Conservation (phyloP, 2,329 filamentous ascomycete genomes). For the Colletotrichum sp. region DNA sequence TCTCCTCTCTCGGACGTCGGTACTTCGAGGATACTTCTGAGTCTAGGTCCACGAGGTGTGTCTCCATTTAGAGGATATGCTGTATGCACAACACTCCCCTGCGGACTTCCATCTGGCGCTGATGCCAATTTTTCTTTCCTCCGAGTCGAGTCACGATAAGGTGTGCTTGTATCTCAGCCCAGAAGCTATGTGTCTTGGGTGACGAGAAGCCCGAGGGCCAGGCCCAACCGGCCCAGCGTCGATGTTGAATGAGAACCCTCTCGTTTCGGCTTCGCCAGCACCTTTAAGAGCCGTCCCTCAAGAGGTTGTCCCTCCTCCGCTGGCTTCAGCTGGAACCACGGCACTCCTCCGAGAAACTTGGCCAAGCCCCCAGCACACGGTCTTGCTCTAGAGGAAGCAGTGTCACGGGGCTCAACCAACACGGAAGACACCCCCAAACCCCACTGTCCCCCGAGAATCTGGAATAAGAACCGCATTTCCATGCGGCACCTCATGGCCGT, state of each 20-base stretch:
- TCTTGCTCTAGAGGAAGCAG: too few relatives aligned
- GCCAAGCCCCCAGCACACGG: too few relatives aligned
- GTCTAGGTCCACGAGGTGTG: not conserved
- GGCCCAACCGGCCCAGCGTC: not conserved
- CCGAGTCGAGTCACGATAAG: not conserved
- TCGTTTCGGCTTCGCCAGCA: fast-evolving
- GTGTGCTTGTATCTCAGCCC: not conserved
- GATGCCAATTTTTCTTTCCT: not conserved
- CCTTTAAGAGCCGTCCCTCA: not conserved
- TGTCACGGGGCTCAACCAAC: too few relatives aligned
- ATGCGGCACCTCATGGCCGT: too few relatives aligned
- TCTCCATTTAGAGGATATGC: not conserved
- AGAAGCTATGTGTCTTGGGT: not conserved
- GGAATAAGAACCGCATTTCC: too few relatives aligned
- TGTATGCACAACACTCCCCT: not conserved
- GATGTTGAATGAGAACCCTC: not conserved
- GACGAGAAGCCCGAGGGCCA: not conserved
- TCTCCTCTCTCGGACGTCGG: not conserved
- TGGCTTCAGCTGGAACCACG: not conserved
- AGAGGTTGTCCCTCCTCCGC: not conserved
- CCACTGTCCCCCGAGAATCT: too few relatives aligned
- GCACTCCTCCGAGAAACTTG: not conserved
- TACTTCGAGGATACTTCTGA: not conserved
- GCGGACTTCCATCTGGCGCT: not conserved
- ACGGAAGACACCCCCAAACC: too few relatives aligned